These are phyloP conservation scores for Spinacia oleracea DNA, from an alignment of 179 eudicot genomes.

Conservation along the genomic window DNA sequence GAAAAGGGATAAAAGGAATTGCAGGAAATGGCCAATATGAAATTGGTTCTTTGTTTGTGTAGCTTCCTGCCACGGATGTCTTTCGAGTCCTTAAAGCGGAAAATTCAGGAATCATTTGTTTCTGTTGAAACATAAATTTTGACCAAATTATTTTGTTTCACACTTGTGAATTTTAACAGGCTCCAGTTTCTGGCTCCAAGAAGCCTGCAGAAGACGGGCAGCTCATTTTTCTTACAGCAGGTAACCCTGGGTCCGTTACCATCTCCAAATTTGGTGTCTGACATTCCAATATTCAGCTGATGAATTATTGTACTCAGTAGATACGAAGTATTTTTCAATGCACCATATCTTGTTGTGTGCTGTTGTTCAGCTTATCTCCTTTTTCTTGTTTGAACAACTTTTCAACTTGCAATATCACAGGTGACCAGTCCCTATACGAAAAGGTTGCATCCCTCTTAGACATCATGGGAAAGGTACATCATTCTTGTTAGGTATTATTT, in stretches of 20 bases:
- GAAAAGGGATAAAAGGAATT: not conserved
- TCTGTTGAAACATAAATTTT: not conserved
- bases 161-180: slow-evolving; percentile 43
- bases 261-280: not conserved
- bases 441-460: slow-evolving; percentile 66
- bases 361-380: not conserved
- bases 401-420: slow-evolving; percentile 40
- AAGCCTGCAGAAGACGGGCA: slow-evolving; percentile 97
- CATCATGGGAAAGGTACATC: slow-evolving; percentile 92
- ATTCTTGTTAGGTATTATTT: not conserved
- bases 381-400: slow-evolving; percentile 2
- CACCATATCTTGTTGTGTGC: not conserved
- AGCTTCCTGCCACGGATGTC: not conserved
- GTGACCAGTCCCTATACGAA: slow-evolving; percentile 76
- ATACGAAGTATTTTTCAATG: not conserved
- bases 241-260: slow-evolving; percentile 34
- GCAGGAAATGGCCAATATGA: not conserved
- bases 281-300: not conserved
- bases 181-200: slow-evolving; percentile 98
- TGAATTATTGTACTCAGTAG: not conserved
- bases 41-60: not conserved
- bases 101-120: not conserved
- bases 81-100: not conserved
- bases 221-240: slow-evolving; percentile 90
- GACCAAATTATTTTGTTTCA: not conserved